Conservation (phyloP, 2,329 filamentous ascomycete species). For the Trichophaea hybrida region DNA sequence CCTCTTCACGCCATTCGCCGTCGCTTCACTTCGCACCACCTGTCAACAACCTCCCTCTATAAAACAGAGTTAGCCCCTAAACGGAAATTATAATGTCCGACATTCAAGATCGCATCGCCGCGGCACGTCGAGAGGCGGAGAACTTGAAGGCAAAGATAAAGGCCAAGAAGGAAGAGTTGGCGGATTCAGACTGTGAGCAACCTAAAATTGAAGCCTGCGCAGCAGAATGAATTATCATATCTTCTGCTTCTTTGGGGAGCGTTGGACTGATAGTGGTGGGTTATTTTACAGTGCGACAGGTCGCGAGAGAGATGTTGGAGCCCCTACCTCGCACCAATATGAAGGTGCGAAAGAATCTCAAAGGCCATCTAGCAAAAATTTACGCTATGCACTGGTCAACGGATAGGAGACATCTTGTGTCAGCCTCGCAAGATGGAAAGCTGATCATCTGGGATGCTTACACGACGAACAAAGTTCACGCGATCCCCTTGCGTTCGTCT, state of each 20-base stretch:
- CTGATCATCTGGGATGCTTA: constrained; percentile 99
- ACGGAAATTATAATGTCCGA: constrained; percentile 22
- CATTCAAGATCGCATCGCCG: constrained; percentile 70
- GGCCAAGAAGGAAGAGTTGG: constrained; percentile 98
- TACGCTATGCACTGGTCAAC: constrained; percentile 99
- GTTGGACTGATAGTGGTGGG: not conserved
- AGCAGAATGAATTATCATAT: not conserved
- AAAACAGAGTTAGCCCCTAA: not conserved
- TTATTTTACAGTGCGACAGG: constrained; percentile 45
- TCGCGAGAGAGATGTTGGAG: constrained; percentile 85
- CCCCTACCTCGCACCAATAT: constrained; percentile 84
- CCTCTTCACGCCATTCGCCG: not conserved
- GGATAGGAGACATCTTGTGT: constrained; percentile 90
- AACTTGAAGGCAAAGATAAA: constrained; percentile 97
- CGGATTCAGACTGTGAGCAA: constrained; percentile 86
- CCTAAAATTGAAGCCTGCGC: not conserved
- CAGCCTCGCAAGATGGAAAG: constrained; percentile 96
- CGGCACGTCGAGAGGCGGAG: constrained; percentile 92
- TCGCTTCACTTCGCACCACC: not conserved
- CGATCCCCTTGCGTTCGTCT: constrained; percentile 88
- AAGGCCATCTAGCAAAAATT: constrained; percentile 97
- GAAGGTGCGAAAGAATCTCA: constrained; percentile 93
- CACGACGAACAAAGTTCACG: constrained; percentile 98
- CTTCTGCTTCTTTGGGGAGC: not conserved
- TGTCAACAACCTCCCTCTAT: not conserved